Evolutionary conservation across 2,329 filamentous ascomycete species (phyloP).

Genomic region (Diaporthe citri): DNA sequence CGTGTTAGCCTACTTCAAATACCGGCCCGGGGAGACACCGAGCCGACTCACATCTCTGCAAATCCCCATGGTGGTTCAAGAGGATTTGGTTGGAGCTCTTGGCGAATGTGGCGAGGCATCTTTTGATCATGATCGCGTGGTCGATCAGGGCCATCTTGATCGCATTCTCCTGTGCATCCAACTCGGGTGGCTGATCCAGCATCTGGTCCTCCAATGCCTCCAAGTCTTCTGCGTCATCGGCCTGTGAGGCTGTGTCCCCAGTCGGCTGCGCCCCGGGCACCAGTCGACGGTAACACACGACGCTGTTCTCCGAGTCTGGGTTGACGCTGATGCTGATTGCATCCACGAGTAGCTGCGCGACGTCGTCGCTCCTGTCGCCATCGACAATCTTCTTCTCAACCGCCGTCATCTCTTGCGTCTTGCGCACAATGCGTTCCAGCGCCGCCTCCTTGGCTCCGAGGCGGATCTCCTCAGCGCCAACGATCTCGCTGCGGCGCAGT

Average conservation of each 20-base stretch:
- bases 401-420: conserved; percentile 85
- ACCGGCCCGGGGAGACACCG: background rate
- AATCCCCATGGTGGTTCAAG: conserved; percentile 67
- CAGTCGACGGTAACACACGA: conserved; percentile 82
- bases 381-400: conserved; percentile 81
- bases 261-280: conserved; percentile 63
- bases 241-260: conserved; percentile 56
- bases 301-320: conserved; percentile 78
- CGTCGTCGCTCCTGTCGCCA: conserved; percentile 73
- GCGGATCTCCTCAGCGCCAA: conserved; percentile 74
- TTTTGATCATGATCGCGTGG: conserved; percentile 88
- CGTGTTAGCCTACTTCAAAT: conserved; percentile 37
- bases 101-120: conserved; percentile 79
- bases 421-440: conserved; percentile 88
- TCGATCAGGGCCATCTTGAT: conserved; percentile 89
- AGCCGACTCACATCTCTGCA: conserved; percentile 71
- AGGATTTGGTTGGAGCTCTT: conserved; percentile 73
- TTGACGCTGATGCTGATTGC: conserved; percentile 84
- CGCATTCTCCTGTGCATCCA: conserved; percentile 77
- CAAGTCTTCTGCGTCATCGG: conserved; percentile 55
- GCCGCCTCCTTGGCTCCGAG: conserved; percentile 87
- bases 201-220: conserved; percentile 58
- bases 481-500: conserved; percentile 86
- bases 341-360: conserved; percentile 77
- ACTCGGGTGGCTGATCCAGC: conserved; percentile 60